These are phyloP conservation scores for Candolleomyces eurysporus DNA, from an alignment of 768 basidiomycete genomes.

Conservation along the genomic window DNA sequence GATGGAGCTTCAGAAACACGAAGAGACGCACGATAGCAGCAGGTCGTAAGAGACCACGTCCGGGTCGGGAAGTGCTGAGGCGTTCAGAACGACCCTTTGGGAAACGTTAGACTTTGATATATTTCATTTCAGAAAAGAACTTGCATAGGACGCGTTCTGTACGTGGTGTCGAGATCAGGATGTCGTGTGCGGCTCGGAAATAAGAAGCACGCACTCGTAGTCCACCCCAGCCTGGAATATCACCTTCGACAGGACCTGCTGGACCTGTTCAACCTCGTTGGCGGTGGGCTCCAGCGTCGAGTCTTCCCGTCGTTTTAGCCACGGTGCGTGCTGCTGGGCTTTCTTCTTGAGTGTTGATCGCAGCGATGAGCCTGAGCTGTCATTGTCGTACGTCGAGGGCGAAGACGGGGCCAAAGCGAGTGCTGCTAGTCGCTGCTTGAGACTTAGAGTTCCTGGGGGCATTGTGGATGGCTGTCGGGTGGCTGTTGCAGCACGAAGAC, in stretches of 20 bases:
- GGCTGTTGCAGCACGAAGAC: background rate
- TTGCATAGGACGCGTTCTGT: constrained; percentile 80
- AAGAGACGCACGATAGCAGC: constrained; percentile 58
- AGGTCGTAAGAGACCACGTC: constrained; percentile 73
- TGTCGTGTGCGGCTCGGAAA: background rate
- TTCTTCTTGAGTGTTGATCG: constrained; percentile 1
- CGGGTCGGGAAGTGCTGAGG: constrained; percentile 82
- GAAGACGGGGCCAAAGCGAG: constrained; percentile 54
- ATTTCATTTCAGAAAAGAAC: constrained; percentile 24
- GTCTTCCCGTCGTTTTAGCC: constrained; percentile 41
- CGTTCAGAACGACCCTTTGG: constrained; percentile 76
- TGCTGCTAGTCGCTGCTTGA: constrained; percentile 68
- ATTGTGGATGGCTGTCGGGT: background rate
- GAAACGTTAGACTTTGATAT: constrained; percentile 11
- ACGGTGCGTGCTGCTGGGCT: constrained; percentile 37
- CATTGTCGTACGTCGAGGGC: constrained; percentile 35
- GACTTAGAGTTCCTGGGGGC: constrained; percentile 33
- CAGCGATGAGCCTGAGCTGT: constrained; percentile 7
- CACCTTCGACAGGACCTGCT: constrained; percentile 65
- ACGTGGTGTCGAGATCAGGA: constrained; percentile 13
- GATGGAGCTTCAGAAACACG: constrained; percentile 9
- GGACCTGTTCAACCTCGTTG: constrained; percentile 56
- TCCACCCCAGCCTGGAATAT: constrained; percentile 91
- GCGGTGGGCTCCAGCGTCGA: constrained; percentile 19
- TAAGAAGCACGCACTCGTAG: constrained; percentile 63